Conservation (phyloP, 2,329 filamentous ascomycete species). For the Aspergillus melleus region DNA sequence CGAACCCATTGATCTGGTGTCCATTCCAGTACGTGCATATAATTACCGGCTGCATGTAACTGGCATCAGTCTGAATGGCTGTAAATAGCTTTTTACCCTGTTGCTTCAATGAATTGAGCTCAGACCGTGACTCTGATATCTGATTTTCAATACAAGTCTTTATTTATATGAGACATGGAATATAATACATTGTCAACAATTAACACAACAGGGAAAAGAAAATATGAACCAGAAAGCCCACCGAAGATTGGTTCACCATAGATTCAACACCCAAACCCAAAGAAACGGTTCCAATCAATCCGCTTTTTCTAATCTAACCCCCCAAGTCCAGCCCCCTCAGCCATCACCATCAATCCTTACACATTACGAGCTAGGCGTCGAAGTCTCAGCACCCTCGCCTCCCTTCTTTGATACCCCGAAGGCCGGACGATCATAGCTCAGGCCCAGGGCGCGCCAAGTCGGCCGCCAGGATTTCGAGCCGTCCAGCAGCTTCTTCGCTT, state of each 20-base stretch:
- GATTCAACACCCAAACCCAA: background rate
- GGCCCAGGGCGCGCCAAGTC: conserved; percentile 46
- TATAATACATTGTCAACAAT: conserved; percentile 19
- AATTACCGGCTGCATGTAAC: background rate
- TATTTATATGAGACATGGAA: conserved; percentile 5
- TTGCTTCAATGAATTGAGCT: background rate
- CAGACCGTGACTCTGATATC: background rate
- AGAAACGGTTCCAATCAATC: conserved; percentile 14
- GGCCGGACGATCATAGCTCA: conserved; percentile 37
- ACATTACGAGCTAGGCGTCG: conserved; percentile 10
- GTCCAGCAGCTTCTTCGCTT: conserved; percentile 63
- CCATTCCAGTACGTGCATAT: background rate
- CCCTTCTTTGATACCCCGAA: conserved; percentile 14
- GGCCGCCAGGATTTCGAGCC: conserved; percentile 63
- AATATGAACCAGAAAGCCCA: conserved; percentile 1
- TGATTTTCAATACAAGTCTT: background rate
- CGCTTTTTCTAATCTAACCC: conserved; percentile 12
- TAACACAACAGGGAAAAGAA: conserved; percentile 5
- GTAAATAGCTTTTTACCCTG: background rate
- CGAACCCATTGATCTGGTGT: conserved; percentile 1
- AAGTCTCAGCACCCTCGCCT: conserved; percentile 7
- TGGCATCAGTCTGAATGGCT: background rate
- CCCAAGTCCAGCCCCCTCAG: conserved; percentile 10
- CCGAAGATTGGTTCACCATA: background rate
- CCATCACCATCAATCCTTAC: background rate